phyloP scores from a whole-genome alignment of 208 protist species.

The Crithidia thermophila region DNA sequence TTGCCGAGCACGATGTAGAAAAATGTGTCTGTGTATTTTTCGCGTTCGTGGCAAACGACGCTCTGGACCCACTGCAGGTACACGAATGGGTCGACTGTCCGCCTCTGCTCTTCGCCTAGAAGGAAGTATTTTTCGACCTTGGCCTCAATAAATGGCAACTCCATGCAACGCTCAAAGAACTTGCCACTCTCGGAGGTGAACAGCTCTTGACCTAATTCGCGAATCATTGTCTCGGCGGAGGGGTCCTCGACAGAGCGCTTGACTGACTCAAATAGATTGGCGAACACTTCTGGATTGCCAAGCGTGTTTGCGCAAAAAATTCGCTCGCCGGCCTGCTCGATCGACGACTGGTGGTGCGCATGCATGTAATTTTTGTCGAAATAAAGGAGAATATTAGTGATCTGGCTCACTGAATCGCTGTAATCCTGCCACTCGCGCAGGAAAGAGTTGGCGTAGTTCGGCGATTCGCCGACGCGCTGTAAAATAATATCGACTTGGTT shows the following conservation, averaged over 20 bases:
- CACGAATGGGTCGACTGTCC: neutral
- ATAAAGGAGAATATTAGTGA: slow-evolving; percentile 62
- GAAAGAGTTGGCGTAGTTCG: slow-evolving; percentile 44
- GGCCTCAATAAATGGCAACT: slow-evolving; percentile 37
- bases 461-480: slow-evolving; percentile 27
- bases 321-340: slow-evolving; percentile 49
- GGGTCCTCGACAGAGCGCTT: slow-evolving; percentile 21
- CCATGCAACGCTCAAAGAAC: slow-evolving; percentile 32
- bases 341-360: slow-evolving; percentile 36
- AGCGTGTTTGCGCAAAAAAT: slow-evolving; percentile 49
- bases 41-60: slow-evolving; percentile 15
- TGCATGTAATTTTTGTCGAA: slow-evolving; percentile 66
- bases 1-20: slow-evolving; percentile 33
- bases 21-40: slow-evolving; percentile 23
- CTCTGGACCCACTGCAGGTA: slow-evolving; percentile 36
- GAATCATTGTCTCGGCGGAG: slow-evolving; percentile 11
- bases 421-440: slow-evolving; percentile 55
- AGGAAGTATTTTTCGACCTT: slow-evolving; percentile 21
- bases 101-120: slow-evolving; percentile 19
- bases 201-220: slow-evolving; percentile 30
- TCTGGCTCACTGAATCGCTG: slow-evolving; percentile 42
- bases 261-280: slow-evolving; percentile 17
- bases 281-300: slow-evolving; percentile 22
- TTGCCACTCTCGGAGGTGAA: slow-evolving; percentile 29
- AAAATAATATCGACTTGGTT: slow-evolving; percentile 35